A percentile compares a stretch with the other conserved stretches of the same genome.
Evolutionary conservation across 176 grass and related monocot genomes (phyloP).

Genomic region (Avena sativa): DNA sequence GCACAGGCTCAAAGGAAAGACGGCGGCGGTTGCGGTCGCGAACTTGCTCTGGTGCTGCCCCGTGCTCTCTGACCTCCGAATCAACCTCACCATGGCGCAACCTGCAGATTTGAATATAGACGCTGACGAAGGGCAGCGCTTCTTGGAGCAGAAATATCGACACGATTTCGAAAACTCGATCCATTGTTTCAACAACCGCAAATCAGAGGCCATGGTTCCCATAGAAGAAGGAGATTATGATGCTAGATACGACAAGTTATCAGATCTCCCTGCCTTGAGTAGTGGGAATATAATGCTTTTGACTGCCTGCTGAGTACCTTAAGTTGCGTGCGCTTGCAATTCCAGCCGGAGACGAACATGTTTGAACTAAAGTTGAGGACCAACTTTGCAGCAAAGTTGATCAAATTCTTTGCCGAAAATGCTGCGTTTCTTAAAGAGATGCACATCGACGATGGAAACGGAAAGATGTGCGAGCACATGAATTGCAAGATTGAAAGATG

Average conservation of each 20-base stretch:
- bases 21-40: neutral
- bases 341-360: neutral
- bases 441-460: neutral
- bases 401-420: constrained; percentile 6
- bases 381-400: neutral
- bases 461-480: neutral
- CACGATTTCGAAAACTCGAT: neutral
- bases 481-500: neutral
- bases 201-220: neutral
- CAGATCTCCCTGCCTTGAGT: neutral
- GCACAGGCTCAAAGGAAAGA: neutral
- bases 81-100: neutral
- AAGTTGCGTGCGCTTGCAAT: neutral
- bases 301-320: neutral
- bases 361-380: no score
- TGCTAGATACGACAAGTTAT: neutral
- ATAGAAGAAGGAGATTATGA: neutral
- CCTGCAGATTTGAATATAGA: accelerated
- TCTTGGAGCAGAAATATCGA: neutral
- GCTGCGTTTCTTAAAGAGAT: neutral
- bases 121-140: neutral
- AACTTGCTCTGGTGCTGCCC: neutral
- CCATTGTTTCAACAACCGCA: neutral
- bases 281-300: neutral
- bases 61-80: neutral